Base-by-base conservation (phyloP, 2,329 filamentous ascomycete genomes). In the Trichophyton equinum region DNA sequence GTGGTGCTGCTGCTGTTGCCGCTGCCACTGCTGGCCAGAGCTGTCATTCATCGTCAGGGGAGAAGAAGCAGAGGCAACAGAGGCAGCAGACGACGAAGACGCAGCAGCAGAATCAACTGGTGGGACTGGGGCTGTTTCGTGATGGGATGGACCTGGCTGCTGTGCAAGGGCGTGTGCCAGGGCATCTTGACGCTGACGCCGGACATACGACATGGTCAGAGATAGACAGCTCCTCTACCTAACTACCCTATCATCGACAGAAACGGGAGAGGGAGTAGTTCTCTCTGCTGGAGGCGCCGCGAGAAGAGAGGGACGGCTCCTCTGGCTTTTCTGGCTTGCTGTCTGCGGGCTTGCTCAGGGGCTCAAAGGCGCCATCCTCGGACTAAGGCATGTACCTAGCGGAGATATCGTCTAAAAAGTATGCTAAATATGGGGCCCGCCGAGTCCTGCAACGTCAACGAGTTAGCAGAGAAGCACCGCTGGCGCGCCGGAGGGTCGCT, bases 51-150 rank as follows among this genome's bases (percentile, higher is more conserved):
- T 33, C 51, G 9, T 55, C 51, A 55, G 51, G 51, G 51, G 51
- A 44, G 40, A 44, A 44, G n/a, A 44, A 44, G n/a, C 40, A n/a
- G 40, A 53, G 27, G 49, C 22, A 53, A 15, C 20, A 33, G 22
- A 33, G n/a, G 25, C 13, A 46, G 42, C n/a, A 47, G 44, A 53
- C 27, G 27, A 30, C 5, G 27, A 30, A 30, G 27, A 30, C 27
- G 27, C 27, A 20, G 46, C 49, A 53, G 51, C 27, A 36, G 15
- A 36, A 25, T 33, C 51, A 15, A 27, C 18, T 36, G 51, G 51
- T 55, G 51, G 51, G 51, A 55, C 51, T 30, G 27, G 51, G 51
- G 51, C 51, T 55, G 51, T 55, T 55, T 55, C 51, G 51, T 55
- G 51, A 55, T n/a, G 27, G 51, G 51, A 55, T 55, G 51, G 51